Percentiles rank a stretch among this genome's conserved stretches.
These are phyloP conservation scores for Pseudocercospora crystallina DNA, from an alignment of 2,329 filamentous ascomycete genomes.

Conservation along the genomic window DNA sequence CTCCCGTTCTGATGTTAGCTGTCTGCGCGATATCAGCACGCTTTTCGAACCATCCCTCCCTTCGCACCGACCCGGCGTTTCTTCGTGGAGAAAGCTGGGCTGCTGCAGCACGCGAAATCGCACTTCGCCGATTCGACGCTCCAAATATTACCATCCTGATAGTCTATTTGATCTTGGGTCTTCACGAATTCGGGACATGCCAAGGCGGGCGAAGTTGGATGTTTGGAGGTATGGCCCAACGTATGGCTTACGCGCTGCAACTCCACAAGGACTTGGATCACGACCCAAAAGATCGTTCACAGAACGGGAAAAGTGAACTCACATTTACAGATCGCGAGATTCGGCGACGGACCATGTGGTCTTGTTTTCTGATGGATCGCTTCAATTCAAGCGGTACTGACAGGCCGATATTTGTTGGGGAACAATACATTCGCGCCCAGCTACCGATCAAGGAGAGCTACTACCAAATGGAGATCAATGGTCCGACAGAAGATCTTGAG, in stretches of 20 bases:
- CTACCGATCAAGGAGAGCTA: conserved; percentile 86
- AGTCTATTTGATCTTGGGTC: conserved; percentile 79
- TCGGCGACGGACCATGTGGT: conserved; percentile 92
- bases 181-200: conserved; percentile 96
- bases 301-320: conserved; percentile 29
- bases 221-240: conserved; percentile 87
- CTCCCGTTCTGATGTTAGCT: conserved; percentile 87
- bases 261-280: conserved; percentile 87
- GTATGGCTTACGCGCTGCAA: conserved; percentile 95
- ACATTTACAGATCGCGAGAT: conserved; percentile 95
- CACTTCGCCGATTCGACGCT: conserved; percentile 83
- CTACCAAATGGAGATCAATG: conserved; percentile 88
- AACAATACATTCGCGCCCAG: conserved; percentile 85
- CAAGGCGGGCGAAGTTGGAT: conserved; percentile 96
- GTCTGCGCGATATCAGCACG: conserved; percentile 94
- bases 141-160: conserved; percentile 96
- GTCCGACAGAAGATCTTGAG: conserved; percentile 77
- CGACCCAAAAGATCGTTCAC: conserved; percentile 43
- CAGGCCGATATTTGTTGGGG: conserved; percentile 84
- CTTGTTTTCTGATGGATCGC: conserved; percentile 94
- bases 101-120: conserved; percentile 79
- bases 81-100: conserved; percentile 91
- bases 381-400: conserved; percentile 97
- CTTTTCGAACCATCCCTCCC: conserved; percentile 84
- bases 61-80: conserved; percentile 75